Evolutionary conservation across 2,329 filamentous ascomycete genomes (phyloP), one percentile per base, ranked within the genome.

Genomic region (Colletotrichum musae): DNA sequence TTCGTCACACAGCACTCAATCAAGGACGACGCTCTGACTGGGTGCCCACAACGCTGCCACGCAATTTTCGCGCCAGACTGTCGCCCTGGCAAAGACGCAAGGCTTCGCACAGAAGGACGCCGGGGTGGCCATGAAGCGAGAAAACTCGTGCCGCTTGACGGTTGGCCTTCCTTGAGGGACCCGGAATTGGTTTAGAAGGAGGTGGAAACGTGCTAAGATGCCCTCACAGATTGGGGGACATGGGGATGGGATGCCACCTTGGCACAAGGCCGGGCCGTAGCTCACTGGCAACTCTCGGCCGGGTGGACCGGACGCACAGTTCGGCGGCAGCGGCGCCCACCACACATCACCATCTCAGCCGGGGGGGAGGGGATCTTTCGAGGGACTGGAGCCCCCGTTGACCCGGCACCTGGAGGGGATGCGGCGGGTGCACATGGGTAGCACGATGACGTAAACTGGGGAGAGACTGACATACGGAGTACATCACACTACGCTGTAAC

Each of bases 61-160:
- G 59, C 45, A 52, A 52, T 45, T 51, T n/a, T 26, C 32, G 61
- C 58, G 45, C 52, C 59, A n/a, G 45, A 52, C 43, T 36, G 32
- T 43, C 45, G 64, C 24, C 59, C 15, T 53, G 51, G 51, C 45
- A 18, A 18, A 50, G 54, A 24, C 21, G 21, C 21, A 24, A 24
- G 21, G 39, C 18, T 41, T 21, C 7, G 32, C 24, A 45, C 48
- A 43, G 54, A 10, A 9, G 9, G 32, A 24, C 10, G 10, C 48
- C 41, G 61, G 66, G 54, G 48, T 68, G 50, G 24, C 21, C 58
- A 50, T 68, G 61, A 69, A 59, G 59, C 21, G 21, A 21, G 16
- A 21, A 56, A 12, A 39, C 65, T 64, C 60, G 48, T 53, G 52
- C 65, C 52, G 18, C 60, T 28, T 52, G 32, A 53, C n/a, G n/a